Evolutionary conservation across 352 stramenopile genomes (phyloP), one percentile per base, ranked within the genome.

Genomic region (Plasmopara muralis): DNA sequence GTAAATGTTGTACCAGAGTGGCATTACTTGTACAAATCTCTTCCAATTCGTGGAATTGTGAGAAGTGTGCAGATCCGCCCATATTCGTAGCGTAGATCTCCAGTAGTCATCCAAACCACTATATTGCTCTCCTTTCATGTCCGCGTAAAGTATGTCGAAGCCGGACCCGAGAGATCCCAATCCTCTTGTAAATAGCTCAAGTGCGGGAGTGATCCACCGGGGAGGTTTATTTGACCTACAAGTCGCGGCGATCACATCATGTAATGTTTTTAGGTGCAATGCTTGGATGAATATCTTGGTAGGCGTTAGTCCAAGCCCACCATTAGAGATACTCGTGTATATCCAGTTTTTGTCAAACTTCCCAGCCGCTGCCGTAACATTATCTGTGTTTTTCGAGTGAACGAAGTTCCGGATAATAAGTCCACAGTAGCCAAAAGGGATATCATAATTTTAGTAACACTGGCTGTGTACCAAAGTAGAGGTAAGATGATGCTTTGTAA

Each of bases 1-100:
- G 50, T 46, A n/a, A 18, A 33, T 18, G 14, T 57, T 57, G n/a
- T 46, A 44, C 42, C 42, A 57, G 3, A 50, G 13, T n/a, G 50
- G 42, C 50, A 57, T 57, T 4, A 47, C 31, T 25, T 45, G 33
- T 1, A 16, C 16, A 35, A 43, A 40, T 1, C 2, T 0, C 9
- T 50, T 50, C 42, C 42, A 57, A 1, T 40, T 14, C 5, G 25
- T 40, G 4, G 31, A 39, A 3, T 35, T 41, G 20, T 46, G 34
- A 8, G 42, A 34, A 16, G 14, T 7, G 2, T 34, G 18, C 5
- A 25, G 5, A 7, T 33, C 34, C 4, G 18, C 34, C 33, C 46
- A 43, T 8, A 52, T 5, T 28, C 34, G 6, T 43, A 52, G 12
- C 18, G 46, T 43, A 34, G 33, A 25, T 6, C 33, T 20, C 33